A percentile compares a stretch with the other conserved stretches of the same genome.
Evolutionary conservation across 1,139 yeast genomes (phyloP).

Genomic region (Protomyces arabidopsidicola): DNA sequence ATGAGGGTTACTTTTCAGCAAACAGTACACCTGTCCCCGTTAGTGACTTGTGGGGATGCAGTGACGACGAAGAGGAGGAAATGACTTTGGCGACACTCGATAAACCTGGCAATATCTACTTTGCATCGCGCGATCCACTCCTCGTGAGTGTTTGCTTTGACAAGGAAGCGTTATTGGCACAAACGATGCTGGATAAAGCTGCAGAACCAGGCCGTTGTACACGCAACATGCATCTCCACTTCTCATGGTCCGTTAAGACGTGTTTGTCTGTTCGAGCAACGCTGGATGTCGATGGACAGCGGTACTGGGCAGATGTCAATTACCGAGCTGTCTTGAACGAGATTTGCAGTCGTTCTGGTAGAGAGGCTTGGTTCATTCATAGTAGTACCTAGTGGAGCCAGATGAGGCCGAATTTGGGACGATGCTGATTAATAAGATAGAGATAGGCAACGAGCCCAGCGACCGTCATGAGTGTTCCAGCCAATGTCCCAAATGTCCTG

Average conservation of each 20-base stretch:
- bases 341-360: neutral
- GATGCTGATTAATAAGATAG: conserved; percentile 7
- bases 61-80: neutral
- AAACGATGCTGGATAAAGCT: no score
- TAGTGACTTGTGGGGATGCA: neutral
- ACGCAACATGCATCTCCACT: neutral
- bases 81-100: neutral
- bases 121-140: neutral
- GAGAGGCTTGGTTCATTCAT: neutral
- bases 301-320: neutral
- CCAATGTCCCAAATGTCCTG: neutral
- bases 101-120: no score
- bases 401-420: conserved; percentile 5
- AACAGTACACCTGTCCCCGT: no score
- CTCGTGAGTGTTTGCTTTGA: neutral
- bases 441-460: conserved; percentile 2
- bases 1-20: no score
- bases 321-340: neutral
- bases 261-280: neutral
- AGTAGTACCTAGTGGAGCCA: neutral
- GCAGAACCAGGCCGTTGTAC: no score
- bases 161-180: neutral
- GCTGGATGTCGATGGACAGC: neutral
- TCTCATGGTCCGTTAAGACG: neutral
- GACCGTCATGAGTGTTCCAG: conserved; percentile 2